Evolutionary conservation across 495 filamentous ascomycete genomes (phyloP), one percentile per base, ranked within the genome.

Genomic region (Neurospora discreta): DNA sequence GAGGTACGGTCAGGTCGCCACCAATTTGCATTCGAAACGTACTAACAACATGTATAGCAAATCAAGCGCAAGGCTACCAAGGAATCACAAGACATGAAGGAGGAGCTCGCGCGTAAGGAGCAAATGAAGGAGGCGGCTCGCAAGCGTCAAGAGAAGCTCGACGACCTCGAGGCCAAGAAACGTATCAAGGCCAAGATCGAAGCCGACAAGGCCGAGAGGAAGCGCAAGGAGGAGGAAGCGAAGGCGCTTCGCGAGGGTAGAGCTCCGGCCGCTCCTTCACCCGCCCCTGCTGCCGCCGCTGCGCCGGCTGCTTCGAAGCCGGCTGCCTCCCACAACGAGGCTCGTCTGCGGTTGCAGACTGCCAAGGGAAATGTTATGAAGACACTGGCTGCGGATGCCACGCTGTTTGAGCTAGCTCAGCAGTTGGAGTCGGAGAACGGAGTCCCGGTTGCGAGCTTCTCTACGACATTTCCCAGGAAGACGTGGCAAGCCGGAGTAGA

Each of bases 111-210:
- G 78, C 89, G 89, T 78, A 96, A 97, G 78, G 92, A 98, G 82
- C 90, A 90, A 76, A 82, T 97, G 75, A 97, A 98, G 79, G 93
- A 96, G 74, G 94, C 93, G 1, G 90, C 89, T 69, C 87, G 88
- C 73, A 96, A 97, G 83, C 88, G 90, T 72, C 84, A 88, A 77
- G 95, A 99, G 81, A 97, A 97, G 85, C 84, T 87, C 41, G 92
- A 91, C 7, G 95, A 98, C n/a, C 78, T 91, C 43, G 92, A 91
- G 60, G 95, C 94, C 6, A 95, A 94, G 83, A 91, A 90, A 82
- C 88, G 90, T 39, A 93, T 97, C 78, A 91, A 92, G 82, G 93
- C 92, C 69, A 93, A 91, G 84, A 98, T 99, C 60, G 93, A 92
- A 71, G 93, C 92, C 11, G 93, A 97, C 81, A 96, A 93, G 82